Base-by-base conservation (phyloP, 805 yeast genomes). In the Yamadazyma takamatsuzukensis region DNA sequence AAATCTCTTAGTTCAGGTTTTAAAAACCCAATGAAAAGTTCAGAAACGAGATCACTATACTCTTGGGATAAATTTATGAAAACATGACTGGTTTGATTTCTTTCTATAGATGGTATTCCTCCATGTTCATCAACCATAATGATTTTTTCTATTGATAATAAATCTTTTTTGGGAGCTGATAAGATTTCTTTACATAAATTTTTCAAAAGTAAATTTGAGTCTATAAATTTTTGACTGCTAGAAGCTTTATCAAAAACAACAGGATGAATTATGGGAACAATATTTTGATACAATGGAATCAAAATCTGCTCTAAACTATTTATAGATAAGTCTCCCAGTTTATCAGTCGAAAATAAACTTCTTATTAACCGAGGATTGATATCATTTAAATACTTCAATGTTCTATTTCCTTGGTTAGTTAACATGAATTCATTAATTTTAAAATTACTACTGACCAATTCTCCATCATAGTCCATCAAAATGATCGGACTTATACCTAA, bases 21-120 rank as follows among this genome's bases (percentile, higher is more conserved):
- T 16, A 78, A 52, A 44, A 67, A 75, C 0, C 85, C 83, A 45
- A 76, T 73, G 34, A 67, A 64, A 14, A 86, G 58, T 48, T 87
- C 95, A 3, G 79, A 66, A 2, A 64, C 51, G 13, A 87, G 78
- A 29, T 74, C 80, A 1, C 76, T 68, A 45, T 70, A 82, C 50
- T 90, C 98, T 58, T 90, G 97, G 8, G 77, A 72, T 23, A 90
- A 58, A 49, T 93, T 90, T 37, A 90, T 79, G 39, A 83, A 82
- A 1, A 93, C 94, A 56, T 93, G 98, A 12, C 95, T 74, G 3
- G 88, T 78, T 36, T 79, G 77, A 37, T 78, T 74, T 37, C 97
- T 69, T 51, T 87, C 96, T 15, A 78, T 64, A 0, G 94, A 83
- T 0, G 97, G 97, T 5, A 87, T 81, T 0, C 99, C 99, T 2